Percentiles rank a stretch among this genome's conserved stretches.
phyloP scores from a whole-genome alignment of 768 basidiomycete species.

The Termitomyces sp. region DNA sequence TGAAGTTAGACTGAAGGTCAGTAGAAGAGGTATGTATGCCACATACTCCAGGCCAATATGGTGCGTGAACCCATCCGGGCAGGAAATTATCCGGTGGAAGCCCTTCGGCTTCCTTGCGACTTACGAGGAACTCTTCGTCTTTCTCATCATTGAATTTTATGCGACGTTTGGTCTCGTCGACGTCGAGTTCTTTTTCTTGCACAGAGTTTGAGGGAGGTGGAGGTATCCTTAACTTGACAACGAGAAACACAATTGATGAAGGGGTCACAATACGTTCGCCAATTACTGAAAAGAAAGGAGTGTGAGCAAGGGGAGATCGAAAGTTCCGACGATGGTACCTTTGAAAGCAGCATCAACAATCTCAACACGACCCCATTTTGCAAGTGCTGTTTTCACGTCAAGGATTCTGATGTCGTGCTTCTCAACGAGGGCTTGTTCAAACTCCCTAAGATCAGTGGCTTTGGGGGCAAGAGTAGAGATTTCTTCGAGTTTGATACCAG shows the following conservation, averaged over 20 bases:
- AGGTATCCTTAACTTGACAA: conserved; percentile 76
- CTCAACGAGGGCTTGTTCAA: conserved; percentile 47
- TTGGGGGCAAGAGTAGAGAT: conserved; percentile 30
- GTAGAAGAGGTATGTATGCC: not conserved
- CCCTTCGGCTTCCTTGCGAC: conserved; percentile 62
- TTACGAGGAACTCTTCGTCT: conserved; percentile 67
- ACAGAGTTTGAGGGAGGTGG: conserved; percentile 40
- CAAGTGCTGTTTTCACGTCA: conserved; percentile 61
- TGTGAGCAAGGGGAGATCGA: not conserved
- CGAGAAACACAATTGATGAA: conserved; percentile 81
- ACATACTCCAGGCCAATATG: conserved; percentile 85
- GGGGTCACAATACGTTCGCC: conserved; percentile 88
- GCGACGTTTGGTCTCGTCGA: conserved; percentile 44
- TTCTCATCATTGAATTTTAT: conserved; percentile 52
- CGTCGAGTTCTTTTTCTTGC: conserved; percentile 36
- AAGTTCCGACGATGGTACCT: conserved; percentile 42
- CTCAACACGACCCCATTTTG: conserved; percentile 73
- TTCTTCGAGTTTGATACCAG: conserved; percentile 59
- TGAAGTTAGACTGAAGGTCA: not conserved
- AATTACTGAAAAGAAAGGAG: conserved; percentile 53
- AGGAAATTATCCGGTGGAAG: conserved; percentile 34
- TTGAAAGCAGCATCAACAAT: conserved; percentile 82
- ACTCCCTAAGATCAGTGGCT: conserved; percentile 39
- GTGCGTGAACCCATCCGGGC: conserved; percentile 79
- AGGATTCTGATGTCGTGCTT: conserved; percentile 43